Base-by-base conservation (phyloP, 768 basidiomycete species). In the Panellus pusillus region DNA sequence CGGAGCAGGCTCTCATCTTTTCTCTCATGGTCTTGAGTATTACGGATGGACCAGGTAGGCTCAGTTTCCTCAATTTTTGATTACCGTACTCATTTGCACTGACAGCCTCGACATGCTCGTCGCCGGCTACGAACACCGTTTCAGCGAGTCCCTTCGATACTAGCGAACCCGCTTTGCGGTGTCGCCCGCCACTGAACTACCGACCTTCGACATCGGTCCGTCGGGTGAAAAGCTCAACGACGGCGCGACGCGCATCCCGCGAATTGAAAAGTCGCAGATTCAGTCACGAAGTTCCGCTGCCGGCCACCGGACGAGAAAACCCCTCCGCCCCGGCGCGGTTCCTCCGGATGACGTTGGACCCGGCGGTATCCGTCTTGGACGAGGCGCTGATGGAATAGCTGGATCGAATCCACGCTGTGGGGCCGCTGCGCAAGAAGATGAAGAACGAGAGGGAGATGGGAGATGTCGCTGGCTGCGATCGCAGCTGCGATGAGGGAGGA, bases 81-180 rank as follows among this genome's bases (percentile, higher is more conserved):
- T 15, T 44, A 42, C 15, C 20, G 18, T 17, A 35, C 44, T 59
- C 12, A 51, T 15, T n/a, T n/a, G 20, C 20, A 19, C 42, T 37
- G n/a, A 31, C 45, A 93, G 91, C 55, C 66, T 93, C 52, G 91
- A 93, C 65, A 91, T 93, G 89, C 68, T 93, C 3, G 84, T 91
- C 4, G 86, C 87, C 31, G 88, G 90, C 1, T 89, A 93, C 61
- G 88, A 93, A 63, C 83, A 85, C 55, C 78, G 87, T 45, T 86
- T 90, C 66, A 83, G 83, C 63, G 90, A 93, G 55, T 86, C 89
- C n/a, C 75, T 95, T 31, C 83, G 91, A 42, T 96, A 96, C 63
- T 97, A 95, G 92, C 81, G 95, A 12, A 98, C 94, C n/a, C n/a
- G 95, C 18, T 97, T 97, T 67, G 79, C 98, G 20, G 84, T 99